Base-by-base conservation (phyloP, 2,329 filamentous ascomycete genomes). In the Scolecobasidium constrictum region DNA sequence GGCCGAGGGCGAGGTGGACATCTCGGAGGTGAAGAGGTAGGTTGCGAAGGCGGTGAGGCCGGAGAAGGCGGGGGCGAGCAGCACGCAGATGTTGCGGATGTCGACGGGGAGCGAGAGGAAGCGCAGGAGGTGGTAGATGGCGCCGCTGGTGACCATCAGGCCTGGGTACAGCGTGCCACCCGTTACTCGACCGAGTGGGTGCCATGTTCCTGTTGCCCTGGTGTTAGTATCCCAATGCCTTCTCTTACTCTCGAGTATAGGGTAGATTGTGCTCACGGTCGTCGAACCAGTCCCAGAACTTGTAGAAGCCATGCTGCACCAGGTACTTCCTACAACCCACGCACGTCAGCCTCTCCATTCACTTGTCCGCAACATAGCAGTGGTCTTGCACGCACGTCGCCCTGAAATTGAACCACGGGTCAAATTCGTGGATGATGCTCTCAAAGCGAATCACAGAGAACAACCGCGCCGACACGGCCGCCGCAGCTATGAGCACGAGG, bases 211-310 rank as follows among this genome's bases (percentile, higher is more conserved):
- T 81, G 49, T n/a, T 40, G 6, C n/a, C 18, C 18, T 49, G 40
- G 39, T 31, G 44, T 18, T 40, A 18, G 21, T 18, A 44, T 17
- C 28, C 19, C 20, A 40, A 21, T 22, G 46, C 23, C 40, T 38
- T 19, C 42, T 37, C 19, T 11, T 39, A 38, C 20, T 45, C 28
- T 26, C 17, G 42, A 44, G 35, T 23, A 37, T 7, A 19, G 26
- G 21, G 11, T 9, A 44, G 36, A 42, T 20, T 21, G 26, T 22
- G 61, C 77, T 50, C 71, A 81, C 92, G 81, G 72, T 98, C 92
- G 66, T 98, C 92, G 60, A 98, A 98, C 92, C 92, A 98, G 64
- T 98, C 90, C 92, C 92, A 98, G 63, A 98, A 98, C 64, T 84
- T 87, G 66, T 94, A 93, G 69, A 98, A 96, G 56, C 92, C 92